Percentiles rank a stretch among this genome's conserved stretches.
phyloP scores from a whole-genome alignment of 2,329 filamentous ascomycete genomes.

The Botrytis squamosa region DNA sequence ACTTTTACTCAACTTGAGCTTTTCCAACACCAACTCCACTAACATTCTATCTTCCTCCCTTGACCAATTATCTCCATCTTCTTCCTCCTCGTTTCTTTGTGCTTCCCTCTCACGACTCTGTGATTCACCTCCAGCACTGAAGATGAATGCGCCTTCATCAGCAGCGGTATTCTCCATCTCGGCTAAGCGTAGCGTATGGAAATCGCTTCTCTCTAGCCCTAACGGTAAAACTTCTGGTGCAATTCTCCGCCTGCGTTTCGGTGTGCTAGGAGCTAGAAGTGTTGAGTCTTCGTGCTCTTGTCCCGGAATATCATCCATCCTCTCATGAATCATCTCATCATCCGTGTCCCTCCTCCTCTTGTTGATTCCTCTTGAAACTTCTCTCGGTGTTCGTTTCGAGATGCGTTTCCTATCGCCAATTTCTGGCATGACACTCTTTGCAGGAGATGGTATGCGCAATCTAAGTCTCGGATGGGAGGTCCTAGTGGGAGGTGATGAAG shows the following conservation, averaged over 20 bases:
- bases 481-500: conserved; percentile 23
- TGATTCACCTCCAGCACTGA: neutral
- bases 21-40: conserved; percentile 66
- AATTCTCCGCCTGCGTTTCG: conserved; percentile 56
- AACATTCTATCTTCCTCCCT: conserved; percentile 63
- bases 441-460: conserved; percentile 43
- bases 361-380: conserved; percentile 47
- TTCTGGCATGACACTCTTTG: conserved; percentile 41
- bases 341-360: conserved; percentile 51
- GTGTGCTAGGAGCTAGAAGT: conserved; percentile 46
- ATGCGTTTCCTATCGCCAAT: conserved; percentile 43
- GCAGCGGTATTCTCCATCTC: conserved; percentile 11
- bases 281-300: conserved; percentile 34
- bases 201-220: conserved; percentile 58
- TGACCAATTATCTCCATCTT: conserved; percentile 50
- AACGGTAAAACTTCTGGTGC: conserved; percentile 60
- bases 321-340: conserved; percentile 50
- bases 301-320: conserved; percentile 39
- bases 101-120: conserved; percentile 15
- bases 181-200: conserved; percentile 49
- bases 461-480: conserved; percentile 51
- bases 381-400: conserved; percentile 49
- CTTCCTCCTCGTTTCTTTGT: conserved; percentile 29
- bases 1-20: conserved; percentile 61
- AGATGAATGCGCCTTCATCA: neutral